Evolutionary conservation across 2,329 filamentous ascomycete species (phyloP).

Genomic region (Chaetothyriales sp.): DNA sequence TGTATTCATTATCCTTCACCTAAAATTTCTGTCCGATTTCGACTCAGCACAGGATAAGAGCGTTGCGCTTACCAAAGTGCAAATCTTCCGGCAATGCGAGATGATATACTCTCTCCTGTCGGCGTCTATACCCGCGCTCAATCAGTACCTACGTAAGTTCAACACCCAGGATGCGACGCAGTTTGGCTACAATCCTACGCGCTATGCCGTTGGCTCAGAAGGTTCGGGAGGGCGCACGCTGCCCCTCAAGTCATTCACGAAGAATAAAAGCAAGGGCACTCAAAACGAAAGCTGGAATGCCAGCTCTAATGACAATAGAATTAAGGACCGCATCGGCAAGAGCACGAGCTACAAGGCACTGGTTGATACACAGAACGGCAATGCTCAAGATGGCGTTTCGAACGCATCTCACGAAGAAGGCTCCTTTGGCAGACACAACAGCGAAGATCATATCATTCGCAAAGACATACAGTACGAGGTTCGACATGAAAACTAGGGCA

Average conservation of each 20-base stretch:
- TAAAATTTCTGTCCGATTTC: slow-evolving; percentile 7
- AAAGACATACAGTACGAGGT: slow-evolving; percentile 11
- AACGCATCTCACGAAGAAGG: slow-evolving; percentile 7
- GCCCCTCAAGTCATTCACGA: slow-evolving; percentile 1
- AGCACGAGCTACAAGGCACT: slow-evolving; percentile 5
- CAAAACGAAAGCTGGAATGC: not conserved
- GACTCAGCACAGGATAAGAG: slow-evolving; percentile 3
- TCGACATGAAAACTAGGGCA: slow-evolving; percentile 3
- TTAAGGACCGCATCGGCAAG: not conserved
- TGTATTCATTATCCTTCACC: slow-evolving; percentile 7
- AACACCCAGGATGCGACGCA: slow-evolving; percentile 5
- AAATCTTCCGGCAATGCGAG: slow-evolving; percentile 9
- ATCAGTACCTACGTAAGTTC: slow-evolving; percentile 12
- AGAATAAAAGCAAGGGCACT: not conserved
- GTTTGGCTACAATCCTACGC: slow-evolving; percentile 5
- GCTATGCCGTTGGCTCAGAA: not conserved
- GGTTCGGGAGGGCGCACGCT: not conserved
- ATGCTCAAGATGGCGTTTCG: slow-evolving; percentile 3
- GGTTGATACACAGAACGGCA: slow-evolving; percentile 3
- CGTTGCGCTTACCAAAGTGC: slow-evolving; percentile 5
- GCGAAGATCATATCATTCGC: slow-evolving; percentile 10
- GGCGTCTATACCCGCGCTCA: slow-evolving; percentile 9
- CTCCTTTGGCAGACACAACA: slow-evolving; percentile 7
- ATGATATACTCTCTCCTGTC: slow-evolving; percentile 9
- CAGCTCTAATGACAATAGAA: slow-evolving; percentile 1